Base-by-base conservation (phyloP, 257 asterid genomes). In the Solanum chaucha region DNA sequence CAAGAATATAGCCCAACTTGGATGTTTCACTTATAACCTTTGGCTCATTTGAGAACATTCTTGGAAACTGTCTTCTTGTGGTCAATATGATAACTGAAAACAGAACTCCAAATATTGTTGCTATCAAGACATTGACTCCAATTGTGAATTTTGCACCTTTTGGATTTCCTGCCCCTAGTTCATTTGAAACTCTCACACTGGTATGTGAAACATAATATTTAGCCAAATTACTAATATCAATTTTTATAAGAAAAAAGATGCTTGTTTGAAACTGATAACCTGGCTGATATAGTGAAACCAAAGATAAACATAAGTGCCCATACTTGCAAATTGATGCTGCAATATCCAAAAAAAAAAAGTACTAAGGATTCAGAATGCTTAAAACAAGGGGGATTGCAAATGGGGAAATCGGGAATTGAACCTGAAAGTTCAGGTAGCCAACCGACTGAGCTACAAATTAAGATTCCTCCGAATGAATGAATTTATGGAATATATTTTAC, bases 131-230 rank as follows among this genome's bases (percentile, higher is more conserved):
- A 83, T 88, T 87, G 78, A 89, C 90, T 4, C 36, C 59, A 13
- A 91, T 67, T 8, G 93, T 81, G n/a, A 89, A 70, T 82, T 88
- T 87, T 82, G 91, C 92, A 32, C 85, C 83, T 41, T 91, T 87
- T 40, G 93, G 88, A 36, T 87, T 83, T 82, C 90, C 90, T 17
- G 90, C 92, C 75, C 93, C 93, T 6, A 91, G 87, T 85, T 91
- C 93, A 84, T 89, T 91, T 46, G 93, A 87, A n/a, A 91, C 92
- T 83, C 93, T 85, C 8, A 91, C 93, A 85, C 91, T 91, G 89
- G 74, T 40, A 38, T 12, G 61, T 48, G 26, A 9, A 90, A 55
- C 86, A 84, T 2, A 59, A 15, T 3, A 26, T 34, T 38, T 30
- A 71, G 48, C 44, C 51, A 32, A 32, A 34, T 0, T 73, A 86